phyloP scores from a whole-genome alignment of 2,329 filamentous ascomycete genomes.

The Zymoseptoria brevis region DNA sequence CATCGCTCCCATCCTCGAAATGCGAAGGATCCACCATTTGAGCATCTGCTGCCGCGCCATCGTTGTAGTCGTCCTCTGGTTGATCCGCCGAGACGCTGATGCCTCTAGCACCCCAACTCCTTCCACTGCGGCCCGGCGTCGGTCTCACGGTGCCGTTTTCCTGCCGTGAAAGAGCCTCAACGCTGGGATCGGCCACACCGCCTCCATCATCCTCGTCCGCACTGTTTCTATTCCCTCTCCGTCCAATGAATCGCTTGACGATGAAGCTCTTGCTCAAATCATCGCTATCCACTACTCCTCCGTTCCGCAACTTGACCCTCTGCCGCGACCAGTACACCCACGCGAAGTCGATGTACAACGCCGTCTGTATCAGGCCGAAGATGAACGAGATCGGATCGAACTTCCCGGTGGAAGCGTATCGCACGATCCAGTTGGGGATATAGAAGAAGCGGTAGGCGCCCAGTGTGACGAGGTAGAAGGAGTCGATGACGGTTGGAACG shows the following conservation, averaged over 20 bases:
- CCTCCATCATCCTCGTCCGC: conserved; percentile 40
- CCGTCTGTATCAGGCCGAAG: conserved; percentile 83
- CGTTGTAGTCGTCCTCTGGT: conserved; percentile 15
- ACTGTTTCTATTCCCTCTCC: conserved; percentile 29
- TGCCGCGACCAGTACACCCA: conserved; percentile 96
- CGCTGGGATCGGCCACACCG: conserved; percentile 54
- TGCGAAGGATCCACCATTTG: conserved; percentile 40
- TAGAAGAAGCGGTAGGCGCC: conserved; percentile 85
- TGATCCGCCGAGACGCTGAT: conserved; percentile 52
- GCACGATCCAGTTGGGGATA: conserved; percentile 79
- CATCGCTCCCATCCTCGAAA: conserved; percentile 39
- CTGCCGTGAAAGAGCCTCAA: conserved; percentile 39
- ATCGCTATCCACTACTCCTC: conserved; percentile 82
- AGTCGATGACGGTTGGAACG: conserved; percentile 91
- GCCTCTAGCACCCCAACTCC: conserved; percentile 50
- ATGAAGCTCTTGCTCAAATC: conserved; percentile 82
- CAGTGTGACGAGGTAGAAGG: conserved; percentile 84
- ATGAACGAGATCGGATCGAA: conserved; percentile 63
- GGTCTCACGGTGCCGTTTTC: conserved; percentile 26
- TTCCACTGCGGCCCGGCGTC: conserved; percentile 13
- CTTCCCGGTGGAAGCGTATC: conserved; percentile 46
- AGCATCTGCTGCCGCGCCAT: conserved; percentile 17
- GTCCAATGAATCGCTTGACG: conserved; percentile 67
- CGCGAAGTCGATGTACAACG: conserved; percentile 85
- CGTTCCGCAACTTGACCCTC: conserved; percentile 82